Evolutionary conservation across 345 rosid species (phyloP).

Genomic region (Salix caprea): DNA sequence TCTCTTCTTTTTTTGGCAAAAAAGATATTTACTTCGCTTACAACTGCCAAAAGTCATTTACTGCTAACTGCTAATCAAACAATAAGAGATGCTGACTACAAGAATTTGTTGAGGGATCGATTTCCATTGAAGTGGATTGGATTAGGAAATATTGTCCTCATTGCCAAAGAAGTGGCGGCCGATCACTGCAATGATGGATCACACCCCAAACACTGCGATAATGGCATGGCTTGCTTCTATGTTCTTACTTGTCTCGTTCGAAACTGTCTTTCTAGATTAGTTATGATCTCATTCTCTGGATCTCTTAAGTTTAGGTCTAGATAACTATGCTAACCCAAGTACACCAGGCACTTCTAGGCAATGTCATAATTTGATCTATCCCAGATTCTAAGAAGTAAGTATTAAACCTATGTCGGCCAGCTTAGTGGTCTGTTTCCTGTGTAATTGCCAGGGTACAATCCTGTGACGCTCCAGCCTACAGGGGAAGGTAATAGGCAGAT

Average conservation of each 20-base stretch:
- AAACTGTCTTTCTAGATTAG: neutral
- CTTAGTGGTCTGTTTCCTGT: neutral
- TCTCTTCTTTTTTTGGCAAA: no score
- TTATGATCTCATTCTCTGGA: neutral
- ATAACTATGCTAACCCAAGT: neutral
- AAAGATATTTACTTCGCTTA: neutral
- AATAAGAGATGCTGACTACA: neutral
- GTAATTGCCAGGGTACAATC: neutral
- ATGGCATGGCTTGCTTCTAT: conserved; percentile 14
- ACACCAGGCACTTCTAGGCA: neutral
- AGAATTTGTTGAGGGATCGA: conserved; percentile 12
- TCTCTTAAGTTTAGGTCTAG: neutral
- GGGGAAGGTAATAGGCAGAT: neutral
- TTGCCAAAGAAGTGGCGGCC: conserved; percentile 27
- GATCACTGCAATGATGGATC: no score
- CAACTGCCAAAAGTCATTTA: conserved; percentile 12
- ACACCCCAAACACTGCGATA: neutral
- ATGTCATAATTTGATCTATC: neutral
- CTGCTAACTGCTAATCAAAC: conserved; percentile 9
- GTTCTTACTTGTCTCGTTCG: neutral
- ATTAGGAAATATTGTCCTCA: conserved; percentile 10
- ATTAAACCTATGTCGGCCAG: neutral
- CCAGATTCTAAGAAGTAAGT: neutral
- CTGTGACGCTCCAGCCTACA: neutral
- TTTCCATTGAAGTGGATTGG: conserved; percentile 28